Conservation (phyloP, 2,329 filamentous ascomycete species). For the Lachnellula suecica region DNA sequence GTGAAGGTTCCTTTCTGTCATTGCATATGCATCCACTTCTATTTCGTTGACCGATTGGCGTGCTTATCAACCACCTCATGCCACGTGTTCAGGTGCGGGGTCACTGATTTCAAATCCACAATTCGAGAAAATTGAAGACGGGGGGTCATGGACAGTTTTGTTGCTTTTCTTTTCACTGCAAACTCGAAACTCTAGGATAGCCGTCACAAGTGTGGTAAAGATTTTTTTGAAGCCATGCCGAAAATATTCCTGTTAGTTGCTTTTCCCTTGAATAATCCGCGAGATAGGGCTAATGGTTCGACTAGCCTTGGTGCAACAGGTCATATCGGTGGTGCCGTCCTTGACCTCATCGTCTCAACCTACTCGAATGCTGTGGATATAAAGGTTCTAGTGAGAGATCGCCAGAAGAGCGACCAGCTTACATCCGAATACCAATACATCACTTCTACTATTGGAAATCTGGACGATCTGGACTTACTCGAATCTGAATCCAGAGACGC, state of each 20-base stretch:
- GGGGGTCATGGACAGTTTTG: not conserved
- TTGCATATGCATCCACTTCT: too few species aligned
- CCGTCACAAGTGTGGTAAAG: not conserved
- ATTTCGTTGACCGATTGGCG: too few species aligned
- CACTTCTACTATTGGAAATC: conserved; percentile 5
- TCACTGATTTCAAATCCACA: too few species aligned
- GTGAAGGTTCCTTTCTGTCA: too few species aligned
- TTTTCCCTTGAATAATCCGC: not conserved
- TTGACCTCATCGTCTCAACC: conserved; percentile 7
- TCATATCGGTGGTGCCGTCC: conserved; percentile 16
- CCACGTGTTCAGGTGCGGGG: too few species aligned
- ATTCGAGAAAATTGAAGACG: too few species aligned
- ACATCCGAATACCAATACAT: conserved; percentile 7
- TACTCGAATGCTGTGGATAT: not conserved
- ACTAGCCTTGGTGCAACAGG: conserved; percentile 13
- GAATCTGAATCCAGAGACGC: conserved; percentile 3
- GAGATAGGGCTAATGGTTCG: not conserved
- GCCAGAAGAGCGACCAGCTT: conserved; percentile 3
- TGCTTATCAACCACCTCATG: too few species aligned
- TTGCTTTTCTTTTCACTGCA: not conserved
- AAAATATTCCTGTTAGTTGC: not conserved
- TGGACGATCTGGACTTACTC: conserved; percentile 7
- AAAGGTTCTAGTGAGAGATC: conserved; percentile 8
- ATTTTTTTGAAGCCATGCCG: too few species aligned
- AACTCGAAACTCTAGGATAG: not conserved